phyloP scores from a whole-genome alignment of 1,284 basidiomycete genomes.

The Lentinula novae-zelandiae region DNA sequence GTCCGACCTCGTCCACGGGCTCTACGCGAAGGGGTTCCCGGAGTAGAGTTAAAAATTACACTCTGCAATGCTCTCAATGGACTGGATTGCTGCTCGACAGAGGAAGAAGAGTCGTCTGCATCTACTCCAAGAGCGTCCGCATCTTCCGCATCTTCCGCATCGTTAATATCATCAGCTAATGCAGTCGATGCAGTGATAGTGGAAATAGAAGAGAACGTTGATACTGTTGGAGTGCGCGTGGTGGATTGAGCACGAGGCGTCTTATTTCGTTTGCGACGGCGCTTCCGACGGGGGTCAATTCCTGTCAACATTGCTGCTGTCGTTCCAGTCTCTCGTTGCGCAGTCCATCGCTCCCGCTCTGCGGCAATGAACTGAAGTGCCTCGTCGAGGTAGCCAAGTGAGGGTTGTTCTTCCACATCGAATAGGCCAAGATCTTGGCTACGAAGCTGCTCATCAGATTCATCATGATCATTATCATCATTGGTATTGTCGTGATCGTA shows the following conservation, averaged over 20 bases:
- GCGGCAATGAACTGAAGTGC: conserved; percentile 64
- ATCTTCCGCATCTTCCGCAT: conserved; percentile 14
- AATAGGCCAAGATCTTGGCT: conserved; percentile 9
- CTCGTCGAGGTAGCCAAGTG: conserved; percentile 60
- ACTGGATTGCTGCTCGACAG: conserved; percentile 21
- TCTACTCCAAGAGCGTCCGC: conserved; percentile 14
- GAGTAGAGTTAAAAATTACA: conserved; percentile 17
- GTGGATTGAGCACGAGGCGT: conserved; percentile 23
- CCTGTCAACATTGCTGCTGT: conserved; percentile 21
- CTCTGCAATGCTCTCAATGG: conserved; percentile 10
- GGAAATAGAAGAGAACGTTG: conserved; percentile 21
- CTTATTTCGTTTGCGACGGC: conserved; percentile 42
- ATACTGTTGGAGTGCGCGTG: conserved; percentile 20
- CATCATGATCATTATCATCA: conserved; percentile 16
- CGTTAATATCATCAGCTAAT: background rate
- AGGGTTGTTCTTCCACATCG: conserved; percentile 35
- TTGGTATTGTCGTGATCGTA: conserved; percentile 12
- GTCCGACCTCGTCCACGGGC: conserved; percentile 10
- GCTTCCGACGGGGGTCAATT: conserved; percentile 41
- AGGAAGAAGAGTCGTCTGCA: conserved; percentile 25
- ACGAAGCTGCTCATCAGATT: conserved; percentile 14
- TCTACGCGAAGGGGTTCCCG: conserved; percentile 19
- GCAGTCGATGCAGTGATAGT: conserved; percentile 9
- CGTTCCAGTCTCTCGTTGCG: conserved; percentile 36
- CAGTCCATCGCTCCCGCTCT: conserved; percentile 52